Base-by-base conservation (phyloP, 495 filamentous ascomycete genomes). In the Hypoxylon fuscum region DNA sequence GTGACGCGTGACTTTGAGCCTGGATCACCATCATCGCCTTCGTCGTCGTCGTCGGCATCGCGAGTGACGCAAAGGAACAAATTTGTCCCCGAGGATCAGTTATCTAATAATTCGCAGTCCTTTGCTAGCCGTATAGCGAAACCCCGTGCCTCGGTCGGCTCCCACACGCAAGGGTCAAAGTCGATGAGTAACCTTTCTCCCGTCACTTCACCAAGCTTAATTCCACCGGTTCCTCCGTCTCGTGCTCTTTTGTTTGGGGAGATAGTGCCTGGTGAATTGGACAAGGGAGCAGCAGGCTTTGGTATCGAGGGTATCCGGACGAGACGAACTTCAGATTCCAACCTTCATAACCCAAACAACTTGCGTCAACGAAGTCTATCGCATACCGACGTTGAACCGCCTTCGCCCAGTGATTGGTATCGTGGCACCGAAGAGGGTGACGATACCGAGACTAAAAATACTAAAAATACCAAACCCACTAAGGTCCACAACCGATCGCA, bases 371-470 rank as follows among this genome's bases (percentile, higher is more conserved):
- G 79, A 41, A 77, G 74, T 52, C 68, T 75, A 34, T 81, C 79
- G 10, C 73, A 80, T 56, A 69, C 76, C n/a, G 76, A 79, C 46
- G 64, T 71, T 32, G 79, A 82, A 54, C 80, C 81, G 5, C 68
- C 78, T 34, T 83, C 81, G 9, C 79, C 82, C 22, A 82, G 76
- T 6, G 80, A 81, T 44, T 83, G 82, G 82, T 83, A 84, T 53
- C 81, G 79, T 83, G 82, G 82, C 83, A 84, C 55, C 81, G 79
- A 31, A 73, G 64, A 5, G 69, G 64, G 23, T 58, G 72, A 71
- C 22, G 67, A 66, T 43, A 62, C 68, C 14, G 71, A 72, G 40
- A 59, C 68, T 29, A 71, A 71, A 29, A 66, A 72, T 47, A 59
- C 68, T 29, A 71, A 71, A 29, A 66, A 72, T 47, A 29, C 55